These are phyloP conservation scores for Carex kokanica DNA, from an alignment of 176 grass and related monocot species.

Conservation along the genomic window DNA sequence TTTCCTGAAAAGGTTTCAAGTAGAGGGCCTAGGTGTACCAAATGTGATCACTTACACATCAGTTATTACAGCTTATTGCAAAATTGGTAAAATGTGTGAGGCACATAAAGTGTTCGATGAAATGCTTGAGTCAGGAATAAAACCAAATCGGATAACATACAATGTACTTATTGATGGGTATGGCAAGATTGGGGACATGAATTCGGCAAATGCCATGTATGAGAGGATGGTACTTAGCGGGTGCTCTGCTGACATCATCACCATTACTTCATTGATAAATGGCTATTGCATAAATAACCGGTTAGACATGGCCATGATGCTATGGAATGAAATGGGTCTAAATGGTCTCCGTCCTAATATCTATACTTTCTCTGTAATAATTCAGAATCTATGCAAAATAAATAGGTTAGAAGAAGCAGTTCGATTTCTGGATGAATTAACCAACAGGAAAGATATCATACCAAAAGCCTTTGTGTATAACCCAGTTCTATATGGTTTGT, in stretches of 20 bases:
- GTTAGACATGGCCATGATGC: conserved; percentile 59
- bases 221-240: conserved; percentile 51
- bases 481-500: conserved; percentile 71
- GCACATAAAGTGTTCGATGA: conserved; percentile 58
- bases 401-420: conserved; percentile 64
- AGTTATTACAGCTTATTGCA: conserved; percentile 71
- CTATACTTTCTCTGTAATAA: conserved; percentile 71
- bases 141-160: conserved; percentile 63
- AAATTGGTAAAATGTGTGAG: conserved; percentile 59
- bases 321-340: conserved; percentile 68
- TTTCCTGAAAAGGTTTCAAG: conserved; percentile 58
- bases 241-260: conserved; percentile 76
- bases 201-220: conserved; percentile 54
- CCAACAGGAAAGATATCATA: conserved; percentile 46
- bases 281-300: conserved; percentile 69
- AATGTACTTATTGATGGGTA: conserved; percentile 95
- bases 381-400: conserved; percentile 70
- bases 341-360: conserved; percentile 57
- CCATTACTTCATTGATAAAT: conserved; percentile 93
- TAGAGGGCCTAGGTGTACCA: conserved; percentile 45
- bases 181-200: conserved; percentile 58
- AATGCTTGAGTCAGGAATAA: conserved; percentile 55
- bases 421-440: conserved; percentile 53
- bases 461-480: conserved; percentile 84
- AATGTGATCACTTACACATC: conserved; percentile 93